Conservation (phyloP, 345 rosid genomes). For the Microthlaspi erraticum region DNA sequence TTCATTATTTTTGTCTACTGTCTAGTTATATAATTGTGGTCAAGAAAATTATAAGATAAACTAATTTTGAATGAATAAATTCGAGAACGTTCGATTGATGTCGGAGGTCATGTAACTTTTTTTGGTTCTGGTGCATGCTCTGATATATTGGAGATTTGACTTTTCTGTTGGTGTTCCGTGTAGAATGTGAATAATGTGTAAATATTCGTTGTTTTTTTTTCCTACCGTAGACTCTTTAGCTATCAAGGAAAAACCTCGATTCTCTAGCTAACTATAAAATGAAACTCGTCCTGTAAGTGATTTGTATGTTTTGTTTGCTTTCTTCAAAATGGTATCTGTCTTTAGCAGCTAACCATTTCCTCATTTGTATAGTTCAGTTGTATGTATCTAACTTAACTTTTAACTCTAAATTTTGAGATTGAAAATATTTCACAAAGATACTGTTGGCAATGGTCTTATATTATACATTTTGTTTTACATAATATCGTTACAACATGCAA, state of each 20-base stretch:
- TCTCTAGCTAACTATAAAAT: no score
- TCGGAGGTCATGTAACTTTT: constrained; percentile 32
- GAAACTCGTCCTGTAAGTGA: no score
- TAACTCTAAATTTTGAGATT: neutral
- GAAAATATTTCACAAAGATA: neutral
- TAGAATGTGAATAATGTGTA: neutral
- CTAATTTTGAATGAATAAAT: neutral
- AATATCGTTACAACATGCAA: neutral
- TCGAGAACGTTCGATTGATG: constrained; percentile 31
- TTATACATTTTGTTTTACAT: neutral
- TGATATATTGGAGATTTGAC: neutral
- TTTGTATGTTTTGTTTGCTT: no score
- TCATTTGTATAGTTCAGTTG: neutral
- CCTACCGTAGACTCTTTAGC: no score
- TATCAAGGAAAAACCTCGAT: no score
- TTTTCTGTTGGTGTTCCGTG: constrained; percentile 2
- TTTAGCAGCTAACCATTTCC: neutral
- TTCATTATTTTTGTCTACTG: neutral
- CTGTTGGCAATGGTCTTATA: neutral
- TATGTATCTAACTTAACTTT: no score
- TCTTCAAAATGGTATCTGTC: no score
- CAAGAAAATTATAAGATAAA: neutral
- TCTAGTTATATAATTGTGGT: constrained; percentile 14
- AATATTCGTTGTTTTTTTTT: no score
- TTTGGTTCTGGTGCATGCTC: neutral